Evolutionary conservation across 495 filamentous ascomycete genomes (phyloP), one percentile per base, ranked within the genome.

Genomic region (Diplogelasinospora grovesii): DNA sequence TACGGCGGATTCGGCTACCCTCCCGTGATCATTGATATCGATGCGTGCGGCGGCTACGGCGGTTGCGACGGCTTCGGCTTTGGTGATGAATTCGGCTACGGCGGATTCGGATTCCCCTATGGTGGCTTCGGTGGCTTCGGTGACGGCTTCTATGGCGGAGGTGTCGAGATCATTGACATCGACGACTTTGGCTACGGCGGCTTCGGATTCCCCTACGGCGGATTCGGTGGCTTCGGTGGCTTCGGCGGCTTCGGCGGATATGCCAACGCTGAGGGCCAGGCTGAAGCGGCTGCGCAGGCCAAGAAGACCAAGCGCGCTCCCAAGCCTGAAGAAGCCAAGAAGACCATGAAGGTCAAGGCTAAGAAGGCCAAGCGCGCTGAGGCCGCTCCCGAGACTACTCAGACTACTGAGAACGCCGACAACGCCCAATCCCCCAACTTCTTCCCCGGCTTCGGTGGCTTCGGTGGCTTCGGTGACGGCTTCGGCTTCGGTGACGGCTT

Each of bases 351-450:
- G n/a, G n/a, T n/a, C n/a, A n/a, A n/a, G 37, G 37, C 15, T 9
- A 23, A 9, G n/a, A 39, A n/a, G n/a, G n/a, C n/a, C n/a, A n/a
- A n/a, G n/a, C n/a, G n/a, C 5, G 3, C 6, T 39, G 22, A 15
- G n/a, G n/a, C n/a, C n/a, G n/a, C n/a, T n/a, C n/a, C 20, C 11
- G 45, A 41, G 1, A 22, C 31, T 16, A 44, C 39, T 30, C 34
- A 29, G 15, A 44, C 38, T 2, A 20, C 45, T 34, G 19, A 28
- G 14, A 14, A 39, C 5, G 25, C 19, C 20, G 18, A n/a, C 32
- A 26, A 31, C 16, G 18, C n/a, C 32, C 3, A 36, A 23, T 13
- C 20, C 11, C 23, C 14, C 16, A 31, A 15, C 15, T 20, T 11
- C 14, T 28, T 19, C 29, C 32, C 15, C 22, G 22, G 35, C 15